Evolutionary conservation across 2,329 filamentous ascomycete genomes (phyloP), one percentile per base, ranked within the genome.

Genomic region (Phaeosphaeriaceae sp.): DNA sequence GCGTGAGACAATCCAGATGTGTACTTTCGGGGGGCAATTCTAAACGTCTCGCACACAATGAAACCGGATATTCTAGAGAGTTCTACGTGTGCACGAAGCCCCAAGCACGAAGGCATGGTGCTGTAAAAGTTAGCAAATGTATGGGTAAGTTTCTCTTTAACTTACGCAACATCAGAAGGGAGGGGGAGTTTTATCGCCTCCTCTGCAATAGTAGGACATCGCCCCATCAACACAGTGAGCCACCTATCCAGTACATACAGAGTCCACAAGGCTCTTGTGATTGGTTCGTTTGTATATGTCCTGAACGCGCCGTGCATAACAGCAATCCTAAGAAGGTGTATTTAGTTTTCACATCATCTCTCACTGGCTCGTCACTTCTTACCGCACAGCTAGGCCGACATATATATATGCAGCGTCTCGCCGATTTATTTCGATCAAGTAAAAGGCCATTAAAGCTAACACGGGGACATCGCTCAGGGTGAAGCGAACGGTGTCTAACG

Each of bases 401-500:
- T 67, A 62, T 39, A 66, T 57, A 40, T 62, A 66, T 28, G 64
- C 64, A 18, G 61, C 49, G 41, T 67, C 64, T 34, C 64, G 55
- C 8, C 64, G 55, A 43, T 67, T 67, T n/a, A 66, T 52, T 33
- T 67, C 64, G 15, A 67, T 62, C 13, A 67, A 45, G 40, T 67
- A 66, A 18, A 61, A 60, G 1, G 58, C 61, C 64, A 67, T 67
- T 8, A 67, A 51, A 7, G 60, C 46, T 29, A 67, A 48, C 13
- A 63, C 60, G 6, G 63, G 58, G 1, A 67, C 64, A 17, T 67
- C 64, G 11, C 46, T 52, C 8, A 66, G 38, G 1, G 63, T 55
- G 38, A 63, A 67, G 6, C 57, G 61, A 26, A 64, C 63, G 13
- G 54, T 62, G 29, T 65, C 61, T 12, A 66, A 20, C 4, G 64